Evolutionary conservation across 2,329 filamentous ascomycete genomes (phyloP).

Genomic region (Neospermospora avenae): DNA sequence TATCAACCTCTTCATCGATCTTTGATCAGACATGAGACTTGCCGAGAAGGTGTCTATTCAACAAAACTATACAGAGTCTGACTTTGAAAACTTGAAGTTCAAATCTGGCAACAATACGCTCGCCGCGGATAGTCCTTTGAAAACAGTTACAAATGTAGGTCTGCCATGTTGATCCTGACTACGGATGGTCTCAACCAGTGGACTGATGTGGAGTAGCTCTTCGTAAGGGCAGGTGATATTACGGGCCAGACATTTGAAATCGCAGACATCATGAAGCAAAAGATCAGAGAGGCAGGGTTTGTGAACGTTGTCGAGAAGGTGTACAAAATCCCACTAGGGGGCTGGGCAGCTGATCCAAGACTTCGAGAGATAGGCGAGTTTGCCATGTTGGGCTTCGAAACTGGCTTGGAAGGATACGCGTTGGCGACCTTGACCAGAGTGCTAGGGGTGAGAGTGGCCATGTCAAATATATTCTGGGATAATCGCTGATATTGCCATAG

Average conservation of each 20-base stretch:
- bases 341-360: slow-evolving; percentile 35
- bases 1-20: not conserved
- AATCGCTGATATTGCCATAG: slow-evolving; percentile 20
- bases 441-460: slow-evolving; percentile 25
- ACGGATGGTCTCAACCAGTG: not conserved
- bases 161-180: not conserved
- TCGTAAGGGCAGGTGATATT: slow-evolving; percentile 40
- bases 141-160: slow-evolving; percentile 38
- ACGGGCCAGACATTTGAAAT: slow-evolving; percentile 39
- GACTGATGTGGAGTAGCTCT: slow-evolving; percentile 31
- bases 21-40: not conserved
- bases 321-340: slow-evolving; percentile 33
- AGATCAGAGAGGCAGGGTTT: slow-evolving; percentile 32
- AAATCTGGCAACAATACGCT: slow-evolving; percentile 47
- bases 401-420: slow-evolving; percentile 29
- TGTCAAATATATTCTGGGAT: slow-evolving; percentile 1
- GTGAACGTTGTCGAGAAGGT: slow-evolving; percentile 32
- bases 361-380: slow-evolving; percentile 31
- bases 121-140: slow-evolving; percentile 37
- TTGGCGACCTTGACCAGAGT: slow-evolving; percentile 28
- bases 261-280: slow-evolving; percentile 22
- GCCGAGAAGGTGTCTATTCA: not conserved
- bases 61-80: not conserved
- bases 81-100: slow-evolving; percentile 8
- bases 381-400: slow-evolving; percentile 25